Conservation (phyloP, 2,329 filamentous ascomycete genomes). For the Emergomyces orientalis region DNA sequence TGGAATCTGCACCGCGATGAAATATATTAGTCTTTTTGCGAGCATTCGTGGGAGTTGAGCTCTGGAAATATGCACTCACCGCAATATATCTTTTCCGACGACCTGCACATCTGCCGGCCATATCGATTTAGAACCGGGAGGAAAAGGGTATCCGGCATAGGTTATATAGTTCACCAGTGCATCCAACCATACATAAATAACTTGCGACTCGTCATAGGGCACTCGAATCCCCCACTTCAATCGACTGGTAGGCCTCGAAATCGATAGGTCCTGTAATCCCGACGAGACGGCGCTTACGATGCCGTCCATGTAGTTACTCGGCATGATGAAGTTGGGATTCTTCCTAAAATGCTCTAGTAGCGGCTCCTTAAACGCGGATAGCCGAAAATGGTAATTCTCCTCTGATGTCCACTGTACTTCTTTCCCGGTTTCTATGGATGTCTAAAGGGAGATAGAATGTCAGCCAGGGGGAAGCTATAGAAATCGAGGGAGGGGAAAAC, state of each 20-base stretch:
- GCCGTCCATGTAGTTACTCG: slow-evolving; percentile 62
- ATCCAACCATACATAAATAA: slow-evolving; percentile 97
- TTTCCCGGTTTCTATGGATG: slow-evolving; percentile 76
- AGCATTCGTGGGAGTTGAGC: not conserved
- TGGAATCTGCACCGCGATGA: slow-evolving; percentile 54
- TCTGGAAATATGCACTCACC: slow-evolving; percentile 32
- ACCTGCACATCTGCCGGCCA: slow-evolving; percentile 93
- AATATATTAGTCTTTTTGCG: not conserved
- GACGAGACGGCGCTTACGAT: slow-evolving; percentile 66
- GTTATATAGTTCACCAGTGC: slow-evolving; percentile 91
- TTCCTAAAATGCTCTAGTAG: slow-evolving; percentile 69
- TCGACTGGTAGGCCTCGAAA: slow-evolving; percentile 71
- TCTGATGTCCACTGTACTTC: slow-evolving; percentile 93
- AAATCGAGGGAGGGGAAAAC: not conserved
- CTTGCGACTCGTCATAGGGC: slow-evolving; percentile 73
- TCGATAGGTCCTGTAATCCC: slow-evolving; percentile 75
- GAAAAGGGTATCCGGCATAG: slow-evolving; percentile 70
- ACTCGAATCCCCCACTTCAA: slow-evolving; percentile 84
- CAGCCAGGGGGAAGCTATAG: not conserved
- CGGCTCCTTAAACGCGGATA: slow-evolving; percentile 71
- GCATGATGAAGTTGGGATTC: slow-evolving; percentile 70
- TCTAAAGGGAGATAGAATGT: slow-evolving; percentile 26
- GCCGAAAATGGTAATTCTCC: slow-evolving; percentile 85
- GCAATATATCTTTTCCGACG: slow-evolving; percentile 91
- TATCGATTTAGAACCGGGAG: slow-evolving; percentile 55